Conservation (phyloP, 2,329 filamentous ascomycete genomes). For the Xylogone sp. region DNA sequence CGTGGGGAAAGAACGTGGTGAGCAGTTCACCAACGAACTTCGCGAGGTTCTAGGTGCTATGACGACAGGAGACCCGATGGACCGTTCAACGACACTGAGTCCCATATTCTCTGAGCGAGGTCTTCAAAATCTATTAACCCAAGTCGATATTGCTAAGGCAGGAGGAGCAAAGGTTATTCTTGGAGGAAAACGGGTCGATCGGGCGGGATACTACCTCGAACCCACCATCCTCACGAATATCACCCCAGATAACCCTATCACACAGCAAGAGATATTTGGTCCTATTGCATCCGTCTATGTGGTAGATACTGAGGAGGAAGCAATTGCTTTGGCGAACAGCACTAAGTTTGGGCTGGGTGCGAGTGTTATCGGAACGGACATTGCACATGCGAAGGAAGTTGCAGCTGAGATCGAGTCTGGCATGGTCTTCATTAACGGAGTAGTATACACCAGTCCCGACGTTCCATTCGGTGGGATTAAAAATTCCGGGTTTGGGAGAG, state of each 20-base stretch:
- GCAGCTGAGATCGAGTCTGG: neutral
- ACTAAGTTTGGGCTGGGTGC: neutral
- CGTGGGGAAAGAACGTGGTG: constrained; percentile 7
- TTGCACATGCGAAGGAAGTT: neutral
- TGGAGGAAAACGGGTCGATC: neutral
- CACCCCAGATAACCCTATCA: neutral
- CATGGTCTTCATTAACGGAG: neutral
- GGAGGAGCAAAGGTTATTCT: neutral
- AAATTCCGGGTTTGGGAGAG: constrained; percentile 46
- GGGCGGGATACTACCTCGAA: neutral
- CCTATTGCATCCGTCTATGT: constrained; percentile 55
- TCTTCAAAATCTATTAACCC: neutral
- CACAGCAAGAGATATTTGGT: constrained; percentile 40
- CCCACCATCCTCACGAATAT: constrained; percentile 1
- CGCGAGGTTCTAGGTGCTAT: neutral
- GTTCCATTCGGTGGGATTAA: constrained; percentile 49
- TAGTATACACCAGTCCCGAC: neutral
- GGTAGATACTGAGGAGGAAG: constrained; percentile 54
- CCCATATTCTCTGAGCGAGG: neutral
- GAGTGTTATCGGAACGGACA: neutral
- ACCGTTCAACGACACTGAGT: neutral
- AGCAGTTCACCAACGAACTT: constrained; percentile 4
- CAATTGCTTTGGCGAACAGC: constrained; percentile 45
- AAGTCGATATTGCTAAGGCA: neutral
- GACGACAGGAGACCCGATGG: neutral